phyloP scores from a whole-genome alignment of 2,329 filamentous ascomycete genomes.

The Fusarium sp. region DNA sequence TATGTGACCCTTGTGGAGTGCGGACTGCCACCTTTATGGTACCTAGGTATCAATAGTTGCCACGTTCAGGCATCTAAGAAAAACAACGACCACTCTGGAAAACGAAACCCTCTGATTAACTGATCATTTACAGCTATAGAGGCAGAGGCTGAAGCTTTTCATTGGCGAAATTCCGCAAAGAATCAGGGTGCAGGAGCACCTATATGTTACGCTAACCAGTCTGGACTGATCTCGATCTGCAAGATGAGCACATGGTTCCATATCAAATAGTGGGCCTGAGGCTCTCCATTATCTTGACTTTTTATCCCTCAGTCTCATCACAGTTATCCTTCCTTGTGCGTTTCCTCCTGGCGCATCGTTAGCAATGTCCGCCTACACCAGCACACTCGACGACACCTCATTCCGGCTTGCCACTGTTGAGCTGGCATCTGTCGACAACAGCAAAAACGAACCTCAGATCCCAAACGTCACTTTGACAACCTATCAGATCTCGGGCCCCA shows the following conservation, averaged over 20 bases:
- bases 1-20: no score
- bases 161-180: neutral
- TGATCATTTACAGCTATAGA: neutral
- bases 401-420: neutral
- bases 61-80: no score
- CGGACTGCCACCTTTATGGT: no score
- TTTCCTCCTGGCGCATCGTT: neutral
- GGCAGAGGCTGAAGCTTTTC: neutral
- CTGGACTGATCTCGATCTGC: neutral
- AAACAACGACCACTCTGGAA: neutral
- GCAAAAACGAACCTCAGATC: neutral
- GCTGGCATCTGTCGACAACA: neutral
- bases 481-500: neutral
- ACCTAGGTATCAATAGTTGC: no score
- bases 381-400: neutral
- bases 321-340: neutral
- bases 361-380: neutral
- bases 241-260: neutral
- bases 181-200: neutral
- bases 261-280: neutral
- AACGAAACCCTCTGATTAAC: neutral
- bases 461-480: neutral
- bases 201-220: neutral
- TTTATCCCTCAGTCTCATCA: neutral
- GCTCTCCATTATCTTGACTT: neutral